Conservation (phyloP, 2,329 filamentous ascomycete genomes). For the Lasiodiplodia citricola region DNA sequence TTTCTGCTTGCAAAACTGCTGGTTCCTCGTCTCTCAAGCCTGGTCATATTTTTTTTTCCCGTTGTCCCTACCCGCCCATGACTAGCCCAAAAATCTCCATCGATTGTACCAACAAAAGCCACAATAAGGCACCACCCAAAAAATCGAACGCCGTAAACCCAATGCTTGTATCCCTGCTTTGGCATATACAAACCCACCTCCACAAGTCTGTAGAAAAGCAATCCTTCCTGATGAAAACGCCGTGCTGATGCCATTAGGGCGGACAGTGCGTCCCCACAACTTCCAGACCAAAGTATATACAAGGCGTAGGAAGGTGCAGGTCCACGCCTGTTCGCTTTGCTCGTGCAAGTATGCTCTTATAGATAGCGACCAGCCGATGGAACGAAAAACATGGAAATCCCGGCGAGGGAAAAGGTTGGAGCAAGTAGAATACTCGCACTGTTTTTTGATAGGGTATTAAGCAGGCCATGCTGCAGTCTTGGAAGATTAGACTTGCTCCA, state of each 20-base stretch:
- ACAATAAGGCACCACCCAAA: not conserved
- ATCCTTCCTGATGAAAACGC: constrained; percentile 3
- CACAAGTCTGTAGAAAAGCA: not conserved
- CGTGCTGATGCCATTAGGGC: constrained; percentile 17
- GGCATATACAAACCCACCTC: not conserved
- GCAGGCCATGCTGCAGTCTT: not conserved
- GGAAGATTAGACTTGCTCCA: constrained; percentile 41
- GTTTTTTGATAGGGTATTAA: constrained; percentile 3
- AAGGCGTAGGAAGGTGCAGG: not conserved
- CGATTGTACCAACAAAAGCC: not conserved
- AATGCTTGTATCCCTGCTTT: constrained; percentile 10
- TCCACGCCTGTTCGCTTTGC: not conserved
- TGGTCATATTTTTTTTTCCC: not conserved
- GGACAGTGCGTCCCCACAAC: not conserved
- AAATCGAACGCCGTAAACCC: constrained; percentile 9
- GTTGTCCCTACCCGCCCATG: not conserved
- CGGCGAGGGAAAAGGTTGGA: not conserved
- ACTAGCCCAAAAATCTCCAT: not conserved
- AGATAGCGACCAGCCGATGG: constrained; percentile 10
- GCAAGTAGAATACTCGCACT: constrained; percentile 5
- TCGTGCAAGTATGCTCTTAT: constrained; percentile 14
- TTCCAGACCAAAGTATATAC: constrained; percentile 2
- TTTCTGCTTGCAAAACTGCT: not conserved
- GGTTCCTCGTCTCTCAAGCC: no score
- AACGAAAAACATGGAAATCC: not conserved